A percentile compares a stretch with the other conserved stretches of the same genome.
Conservation (phyloP, 2,329 filamentous ascomycete genomes). For the Diaporthe humulicola region DNA sequence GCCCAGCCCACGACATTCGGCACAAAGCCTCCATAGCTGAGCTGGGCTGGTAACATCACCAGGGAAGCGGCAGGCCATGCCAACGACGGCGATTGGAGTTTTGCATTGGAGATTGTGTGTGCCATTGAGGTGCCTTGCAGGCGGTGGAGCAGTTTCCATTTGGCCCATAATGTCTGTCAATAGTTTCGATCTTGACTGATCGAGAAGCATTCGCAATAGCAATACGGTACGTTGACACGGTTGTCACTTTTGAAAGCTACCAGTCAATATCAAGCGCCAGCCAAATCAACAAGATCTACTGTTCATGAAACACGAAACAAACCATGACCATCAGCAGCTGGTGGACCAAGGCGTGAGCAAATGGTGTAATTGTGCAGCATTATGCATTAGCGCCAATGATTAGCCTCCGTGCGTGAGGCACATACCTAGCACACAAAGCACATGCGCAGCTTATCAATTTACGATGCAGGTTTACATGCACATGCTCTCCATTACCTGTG, state of each 20-base stretch:
- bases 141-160: neutral
- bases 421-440: neutral
- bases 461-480: neutral
- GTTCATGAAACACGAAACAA: neutral
- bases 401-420: neutral
- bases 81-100: slow-evolving; percentile 22
- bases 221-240: neutral
- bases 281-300: neutral
- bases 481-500: neutral
- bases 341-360: neutral
- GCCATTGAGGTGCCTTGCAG: neutral
- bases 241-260: too few relatives aligned
- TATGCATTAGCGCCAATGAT: neutral
- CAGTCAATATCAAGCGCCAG: too few relatives aligned
- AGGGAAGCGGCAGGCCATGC: slow-evolving; percentile 52
- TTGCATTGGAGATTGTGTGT: neutral
- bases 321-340: neutral
- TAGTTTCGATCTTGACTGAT: neutral
- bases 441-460: neutral
- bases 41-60: slow-evolving; percentile 50
- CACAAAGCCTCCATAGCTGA: slow-evolving; percentile 51
- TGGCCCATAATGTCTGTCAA: neutral
- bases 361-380: neutral
- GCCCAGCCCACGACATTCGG: neutral
- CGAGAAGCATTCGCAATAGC: neutral